Evolutionary conservation across 768 basidiomycete genomes (phyloP).

Genomic region (Agaricus subrufescens): DNA sequence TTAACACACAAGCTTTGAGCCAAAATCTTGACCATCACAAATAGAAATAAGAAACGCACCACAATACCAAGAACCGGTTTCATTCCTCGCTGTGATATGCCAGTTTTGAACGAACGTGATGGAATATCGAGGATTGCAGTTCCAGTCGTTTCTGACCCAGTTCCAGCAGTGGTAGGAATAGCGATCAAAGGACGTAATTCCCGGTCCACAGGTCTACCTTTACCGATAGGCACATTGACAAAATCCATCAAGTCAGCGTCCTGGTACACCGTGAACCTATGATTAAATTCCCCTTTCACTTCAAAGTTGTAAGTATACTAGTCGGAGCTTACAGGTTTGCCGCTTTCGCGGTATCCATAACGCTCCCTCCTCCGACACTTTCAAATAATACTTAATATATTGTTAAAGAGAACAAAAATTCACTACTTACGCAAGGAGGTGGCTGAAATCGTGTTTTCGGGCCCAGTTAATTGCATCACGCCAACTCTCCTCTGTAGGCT

Average conservation of each 20-base stretch:
- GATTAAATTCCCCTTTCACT: slow-evolving; percentile 1
- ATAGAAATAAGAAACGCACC: slow-evolving; percentile 22
- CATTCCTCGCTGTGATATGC: slow-evolving; percentile 88
- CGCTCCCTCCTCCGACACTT: slow-evolving; percentile 89
- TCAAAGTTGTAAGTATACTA: neutral
- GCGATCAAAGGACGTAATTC: slow-evolving; percentile 82
- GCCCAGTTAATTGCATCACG: slow-evolving; percentile 86
- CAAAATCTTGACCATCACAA: neutral
- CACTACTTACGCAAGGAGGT: slow-evolving; percentile 76
- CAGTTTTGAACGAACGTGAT: slow-evolving; percentile 91
- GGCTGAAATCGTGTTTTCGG: slow-evolving; percentile 81
- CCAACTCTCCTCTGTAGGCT: slow-evolving; percentile 92
- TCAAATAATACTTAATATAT: slow-evolving; percentile 1
- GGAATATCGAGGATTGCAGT: slow-evolving; percentile 93
- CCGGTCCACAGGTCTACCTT: slow-evolving; percentile 78
- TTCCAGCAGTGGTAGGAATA: slow-evolving; percentile 74
- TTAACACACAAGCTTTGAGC: neutral
- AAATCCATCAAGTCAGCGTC: slow-evolving; percentile 94
- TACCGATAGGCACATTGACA: slow-evolving; percentile 94
- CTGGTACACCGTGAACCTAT: slow-evolving; percentile 84
- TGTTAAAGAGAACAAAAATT: neutral
- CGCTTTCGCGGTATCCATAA: slow-evolving; percentile 94
- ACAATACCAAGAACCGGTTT: slow-evolving; percentile 86
- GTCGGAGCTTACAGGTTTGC: slow-evolving; percentile 70
- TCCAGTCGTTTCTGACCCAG: slow-evolving; percentile 93